Evolutionary conservation across 2,329 filamentous ascomycete species (phyloP).

Genomic region (Aspergillus sp.): DNA sequence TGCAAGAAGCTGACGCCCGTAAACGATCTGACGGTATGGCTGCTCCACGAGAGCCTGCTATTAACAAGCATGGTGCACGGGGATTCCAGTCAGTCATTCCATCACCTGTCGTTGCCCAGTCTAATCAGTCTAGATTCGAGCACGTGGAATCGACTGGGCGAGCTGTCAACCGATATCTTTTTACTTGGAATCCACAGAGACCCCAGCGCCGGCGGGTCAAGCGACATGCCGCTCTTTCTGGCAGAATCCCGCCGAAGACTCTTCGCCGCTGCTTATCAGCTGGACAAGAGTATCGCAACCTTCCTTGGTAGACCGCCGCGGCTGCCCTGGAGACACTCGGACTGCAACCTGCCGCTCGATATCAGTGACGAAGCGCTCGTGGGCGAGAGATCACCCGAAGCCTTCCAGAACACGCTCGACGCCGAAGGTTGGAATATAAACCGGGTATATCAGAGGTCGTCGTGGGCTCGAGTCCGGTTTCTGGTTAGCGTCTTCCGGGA

Average conservation of each 20-base stretch:
- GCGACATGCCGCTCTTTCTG: conserved; percentile 12
- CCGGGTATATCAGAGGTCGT: conserved; percentile 9
- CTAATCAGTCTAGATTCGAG: conserved; percentile 11
- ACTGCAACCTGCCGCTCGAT: conserved; percentile 16
- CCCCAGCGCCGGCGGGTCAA: conserved; percentile 6
- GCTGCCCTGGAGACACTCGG: conserved; percentile 15
- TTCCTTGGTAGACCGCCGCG: conserved; percentile 19
- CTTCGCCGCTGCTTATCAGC: conserved; percentile 18
- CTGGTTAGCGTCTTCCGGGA: conserved; percentile 18
- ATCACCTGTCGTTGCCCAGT: not conserved
- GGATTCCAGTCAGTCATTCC: conserved; percentile 22
- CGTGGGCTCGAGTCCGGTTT: conserved; percentile 17
- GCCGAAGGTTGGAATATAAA: conserved; percentile 13
- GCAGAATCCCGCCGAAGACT: conserved; percentile 15
- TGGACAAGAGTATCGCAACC: conserved; percentile 21
- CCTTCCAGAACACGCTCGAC: conserved; percentile 7
- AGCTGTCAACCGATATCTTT: conserved; percentile 18
- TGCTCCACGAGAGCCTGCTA: conserved; percentile 26
- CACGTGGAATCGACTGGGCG: conserved; percentile 18
- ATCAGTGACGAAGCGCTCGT: conserved; percentile 13
- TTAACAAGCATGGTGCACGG: conserved; percentile 29
- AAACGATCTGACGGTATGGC: conserved; percentile 28
- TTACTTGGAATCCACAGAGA: conserved; percentile 19
- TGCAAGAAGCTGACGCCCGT: conserved; percentile 29
- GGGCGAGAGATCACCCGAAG: conserved; percentile 2